Conservation (phyloP, 2,329 filamentous ascomycete species). For the Alternaria sp. region DNA sequence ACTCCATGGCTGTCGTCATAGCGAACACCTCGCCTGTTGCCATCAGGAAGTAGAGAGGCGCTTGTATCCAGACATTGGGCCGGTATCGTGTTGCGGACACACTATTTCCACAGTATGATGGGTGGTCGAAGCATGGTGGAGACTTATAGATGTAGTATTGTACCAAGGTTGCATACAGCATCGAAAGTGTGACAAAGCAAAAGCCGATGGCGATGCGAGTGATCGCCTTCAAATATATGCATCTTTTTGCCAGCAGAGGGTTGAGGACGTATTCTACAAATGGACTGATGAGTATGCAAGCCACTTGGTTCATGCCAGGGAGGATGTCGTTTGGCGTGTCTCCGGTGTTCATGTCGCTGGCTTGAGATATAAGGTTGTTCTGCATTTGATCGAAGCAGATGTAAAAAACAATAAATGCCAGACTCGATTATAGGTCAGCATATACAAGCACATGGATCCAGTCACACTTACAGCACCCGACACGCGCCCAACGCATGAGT, state of each 20-base stretch:
- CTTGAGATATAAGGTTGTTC: conserved; percentile 51
- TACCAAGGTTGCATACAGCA: conserved; percentile 42
- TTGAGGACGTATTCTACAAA: conserved; percentile 41
- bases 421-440: conserved; percentile 1
- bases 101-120: conserved; percentile 44
- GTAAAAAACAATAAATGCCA: conserved; percentile 48
- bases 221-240: conserved; percentile 41
- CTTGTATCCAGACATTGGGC: conserved; percentile 53
- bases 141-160: conserved; percentile 46
- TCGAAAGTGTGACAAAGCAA: conserved; percentile 35
- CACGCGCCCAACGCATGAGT: conserved; percentile 43
- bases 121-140: conserved; percentile 41
- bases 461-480: conserved; percentile 31
- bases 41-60: conserved; percentile 52
- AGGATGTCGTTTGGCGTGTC: conserved; percentile 49
- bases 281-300: conserved; percentile 45
- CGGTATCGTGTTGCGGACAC: conserved; percentile 33
- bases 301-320: conserved; percentile 42
- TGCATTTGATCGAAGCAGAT: conserved; percentile 52
- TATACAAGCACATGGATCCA: too few relatives aligned
- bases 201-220: conserved; percentile 45
- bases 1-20: conserved; percentile 54
- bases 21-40: conserved; percentile 56
- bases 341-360: conserved; percentile 45
- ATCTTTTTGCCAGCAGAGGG: conserved; percentile 37